Evolutionary conservation across 345 rosid species (phyloP).

Genomic region (Rhodamnia rubescens): DNA sequence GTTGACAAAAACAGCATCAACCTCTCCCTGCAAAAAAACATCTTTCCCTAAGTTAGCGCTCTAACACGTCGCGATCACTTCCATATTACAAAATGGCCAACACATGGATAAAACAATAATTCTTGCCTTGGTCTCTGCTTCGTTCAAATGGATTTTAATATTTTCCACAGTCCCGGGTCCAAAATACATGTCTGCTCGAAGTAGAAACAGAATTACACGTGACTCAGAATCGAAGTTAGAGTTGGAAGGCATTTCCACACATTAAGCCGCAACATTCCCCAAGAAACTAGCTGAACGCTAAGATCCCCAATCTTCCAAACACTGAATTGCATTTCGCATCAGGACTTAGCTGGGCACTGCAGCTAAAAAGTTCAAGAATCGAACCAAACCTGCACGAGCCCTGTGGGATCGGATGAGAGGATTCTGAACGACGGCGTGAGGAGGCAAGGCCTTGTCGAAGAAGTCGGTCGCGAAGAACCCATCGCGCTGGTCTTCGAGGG

Average conservation of each 20-base stretch:
- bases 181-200: constrained; percentile 52
- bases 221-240: neutral
- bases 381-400: constrained; percentile 55
- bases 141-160: constrained; percentile 51
- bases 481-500: constrained; percentile 89
- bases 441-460: constrained; percentile 62
- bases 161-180: constrained; percentile 71
- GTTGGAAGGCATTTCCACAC: neutral
- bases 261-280: neutral
- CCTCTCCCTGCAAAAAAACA: constrained; percentile 35
- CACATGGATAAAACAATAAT: neutral
- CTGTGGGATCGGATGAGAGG: constrained; percentile 49
- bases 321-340: neutral
- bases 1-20: constrained; percentile 89
- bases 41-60: neutral
- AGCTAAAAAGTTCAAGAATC: neutral
- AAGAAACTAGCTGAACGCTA: neutral
- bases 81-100: constrained; percentile 1
- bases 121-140: constrained; percentile 63
- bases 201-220: neutral
- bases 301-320: neutral
- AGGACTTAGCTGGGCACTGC: neutral
- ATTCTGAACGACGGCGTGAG: constrained; percentile 75
- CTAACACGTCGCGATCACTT: neutral
- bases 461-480: constrained; percentile 64